Conservation (phyloP, 1,284 basidiomycete species). For the Chalciporus sp. region DNA sequence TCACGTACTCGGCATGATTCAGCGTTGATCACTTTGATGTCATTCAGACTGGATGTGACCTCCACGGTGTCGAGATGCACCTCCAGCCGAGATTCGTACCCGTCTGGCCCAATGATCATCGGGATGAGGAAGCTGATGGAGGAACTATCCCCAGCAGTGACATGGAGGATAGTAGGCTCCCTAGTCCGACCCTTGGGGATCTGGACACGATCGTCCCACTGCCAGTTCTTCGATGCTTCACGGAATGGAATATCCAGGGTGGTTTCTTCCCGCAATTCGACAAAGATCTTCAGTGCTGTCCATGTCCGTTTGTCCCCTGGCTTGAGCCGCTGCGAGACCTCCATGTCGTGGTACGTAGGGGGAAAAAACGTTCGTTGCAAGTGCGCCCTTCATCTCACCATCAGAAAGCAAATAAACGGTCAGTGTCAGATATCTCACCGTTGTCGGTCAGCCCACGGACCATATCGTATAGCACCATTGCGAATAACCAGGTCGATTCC, state of each 20-base stretch:
- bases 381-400: slow-evolving; percentile 51
- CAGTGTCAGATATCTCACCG: slow-evolving; percentile 47
- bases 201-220: slow-evolving; percentile 69
- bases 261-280: slow-evolving; percentile 79
- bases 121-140: slow-evolving; percentile 83
- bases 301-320: slow-evolving; percentile 84
- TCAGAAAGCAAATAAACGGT: slow-evolving; percentile 1
- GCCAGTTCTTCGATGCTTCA: slow-evolving; percentile 89
- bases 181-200: slow-evolving; percentile 56
- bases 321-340: slow-evolving; percentile 56
- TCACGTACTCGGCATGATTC: slow-evolving; percentile 71
- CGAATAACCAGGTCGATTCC: slow-evolving; percentile 82
- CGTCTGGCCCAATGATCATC: slow-evolving; percentile 70
- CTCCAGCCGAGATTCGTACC: slow-evolving; percentile 79
- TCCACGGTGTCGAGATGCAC: slow-evolving; percentile 82
- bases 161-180: slow-evolving; percentile 72
- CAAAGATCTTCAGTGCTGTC: slow-evolving; percentile 75
- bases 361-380: slow-evolving; percentile 86
- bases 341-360: slow-evolving; percentile 66
- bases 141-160: slow-evolving; percentile 78
- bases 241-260: slow-evolving; percentile 83
- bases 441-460: slow-evolving; percentile 94
- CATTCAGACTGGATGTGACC: slow-evolving; percentile 84
- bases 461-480: slow-evolving; percentile 79
- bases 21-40: slow-evolving; percentile 75